A percentile compares a stretch with the other conserved stretches of the same genome.
phyloP scores from a whole-genome alignment of 495 filamentous ascomycete species.

The Parathielavia appendiculata region DNA sequence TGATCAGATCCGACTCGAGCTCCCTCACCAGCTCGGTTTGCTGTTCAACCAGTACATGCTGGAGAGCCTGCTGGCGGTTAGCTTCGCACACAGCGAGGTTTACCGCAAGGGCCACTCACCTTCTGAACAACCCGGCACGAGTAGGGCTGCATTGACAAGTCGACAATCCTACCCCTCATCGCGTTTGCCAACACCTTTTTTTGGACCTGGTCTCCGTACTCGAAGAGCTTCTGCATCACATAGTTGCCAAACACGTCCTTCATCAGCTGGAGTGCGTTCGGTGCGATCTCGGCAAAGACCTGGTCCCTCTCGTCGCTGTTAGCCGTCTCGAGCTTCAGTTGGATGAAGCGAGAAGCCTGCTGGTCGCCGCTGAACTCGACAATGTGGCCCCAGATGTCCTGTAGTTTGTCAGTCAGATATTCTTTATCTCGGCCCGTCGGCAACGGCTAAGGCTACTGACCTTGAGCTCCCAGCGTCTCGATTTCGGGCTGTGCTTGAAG shows the following conservation, averaged over 20 bases:
- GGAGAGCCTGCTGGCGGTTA: constrained; percentile 61
- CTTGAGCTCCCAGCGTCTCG: constrained; percentile 78
- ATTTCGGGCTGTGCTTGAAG: constrained; percentile 69
- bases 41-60: constrained; percentile 86
- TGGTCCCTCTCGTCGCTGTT: constrained; percentile 97
- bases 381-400: constrained; percentile 84
- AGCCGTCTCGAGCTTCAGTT: constrained; percentile 87
- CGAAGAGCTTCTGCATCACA: constrained; percentile 96
- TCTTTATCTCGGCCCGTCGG: neutral
- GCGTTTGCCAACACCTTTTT: constrained; percentile 79
- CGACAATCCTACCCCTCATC: constrained; percentile 80
- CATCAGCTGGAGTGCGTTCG: constrained; percentile 83
- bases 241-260: constrained; percentile 98
- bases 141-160: constrained; percentile 85
- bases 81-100: neutral
- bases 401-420: neutral
- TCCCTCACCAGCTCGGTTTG: constrained; percentile 81
- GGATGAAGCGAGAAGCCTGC: constrained; percentile 92
- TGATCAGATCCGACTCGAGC: constrained; percentile 69
- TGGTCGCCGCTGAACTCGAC: constrained; percentile 97
- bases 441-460: constrained; percentile 35
- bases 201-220: constrained; percentile 90
- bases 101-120: constrained; percentile 37
- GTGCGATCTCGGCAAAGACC: constrained; percentile 79
- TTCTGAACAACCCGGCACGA: constrained; percentile 96